Base-by-base conservation (phyloP, 352 stramenopile species). In the Plasmopara muralis region DNA sequence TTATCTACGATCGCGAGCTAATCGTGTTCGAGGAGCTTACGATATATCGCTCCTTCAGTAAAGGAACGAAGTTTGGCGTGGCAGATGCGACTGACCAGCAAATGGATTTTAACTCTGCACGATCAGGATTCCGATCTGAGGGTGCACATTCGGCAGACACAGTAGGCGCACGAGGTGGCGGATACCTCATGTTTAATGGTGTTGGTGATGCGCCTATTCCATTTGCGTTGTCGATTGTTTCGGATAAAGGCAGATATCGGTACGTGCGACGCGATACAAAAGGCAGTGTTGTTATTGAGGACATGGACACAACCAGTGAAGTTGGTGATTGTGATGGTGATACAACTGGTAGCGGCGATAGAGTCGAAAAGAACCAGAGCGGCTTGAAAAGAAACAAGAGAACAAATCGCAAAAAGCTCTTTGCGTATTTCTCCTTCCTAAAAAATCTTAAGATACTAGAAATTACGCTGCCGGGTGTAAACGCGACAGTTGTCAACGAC, bases 151-250 rank as follows among this genome's bases (percentile, higher is more conserved):
- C 70, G 39, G 69, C 69, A 37, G 64, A 73, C 14, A 65, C 57
- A 42, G 68, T 54, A 44, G 62, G 61, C n/a, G 70, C 67, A 13
- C 69, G 83, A 47, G 77, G 80, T 28, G 79, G 83, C 16, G 83
- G 83, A 0, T 93, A 93, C 55, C 53, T 93, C 15, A 93, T 93
- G 83, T 93, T 89, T 42, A 90, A 93, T 35, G 83, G 83, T 42
- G 67, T 93, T 18, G 83, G 83, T 5, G 83, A 93, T 54, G 83
- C 83, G 6, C 83, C 83, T 0, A 83, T 93, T 39, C 78, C 77
- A 8, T 86, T 93, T 25, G 76, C 77, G 0, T 52, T 93, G 20
- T 87, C 77, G 29, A 82, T 88, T 28, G 72, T 79, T 10, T 71
- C 72, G 9, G 65, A 59, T 41, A 51, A 47, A 52, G 29, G 43